A percentile compares a stretch with the other conserved stretches of the same genome.
Conservation (phyloP, 129 eudicot genomes). For the Calendula officinalis region DNA sequence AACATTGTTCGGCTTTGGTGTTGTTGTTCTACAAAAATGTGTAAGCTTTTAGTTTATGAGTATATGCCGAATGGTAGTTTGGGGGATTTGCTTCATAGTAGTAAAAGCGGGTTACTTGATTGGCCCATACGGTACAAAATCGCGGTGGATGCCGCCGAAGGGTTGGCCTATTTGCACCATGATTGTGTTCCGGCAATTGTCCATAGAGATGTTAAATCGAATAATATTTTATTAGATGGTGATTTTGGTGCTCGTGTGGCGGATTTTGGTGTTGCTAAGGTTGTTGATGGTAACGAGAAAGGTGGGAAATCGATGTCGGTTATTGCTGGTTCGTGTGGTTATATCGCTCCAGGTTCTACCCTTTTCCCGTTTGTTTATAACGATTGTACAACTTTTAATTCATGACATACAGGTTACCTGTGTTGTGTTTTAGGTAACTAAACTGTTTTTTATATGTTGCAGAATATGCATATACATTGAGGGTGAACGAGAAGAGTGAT, state of each 20-base stretch:
- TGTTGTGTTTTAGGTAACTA: neutral
- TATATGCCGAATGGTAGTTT: constrained; percentile 88
- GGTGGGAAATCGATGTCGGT: constrained; percentile 75
- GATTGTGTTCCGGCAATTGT: constrained; percentile 82
- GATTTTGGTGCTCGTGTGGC: constrained; percentile 86
- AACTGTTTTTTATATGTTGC: constrained; percentile 11
- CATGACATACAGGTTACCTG: neutral
- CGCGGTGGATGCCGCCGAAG: constrained; percentile 79
- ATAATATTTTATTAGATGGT: constrained; percentile 59
- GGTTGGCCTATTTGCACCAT: constrained; percentile 81
- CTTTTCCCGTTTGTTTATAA: neutral
- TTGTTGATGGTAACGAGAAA: constrained; percentile 55
- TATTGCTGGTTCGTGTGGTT: constrained; percentile 91
- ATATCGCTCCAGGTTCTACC: constrained; percentile 81
- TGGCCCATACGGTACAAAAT: constrained; percentile 78
- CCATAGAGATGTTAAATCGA: constrained; percentile 32
- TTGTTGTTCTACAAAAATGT: constrained; percentile 66
- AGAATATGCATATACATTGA: constrained; percentile 86
- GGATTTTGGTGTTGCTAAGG: constrained; percentile 92
- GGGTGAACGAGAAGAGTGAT: constrained; percentile 91
- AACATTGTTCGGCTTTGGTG: constrained; percentile 82
- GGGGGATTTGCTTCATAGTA: constrained; percentile 80
- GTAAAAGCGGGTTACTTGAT: constrained; percentile 65
- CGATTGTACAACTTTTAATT: neutral
- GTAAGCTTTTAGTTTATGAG: constrained; percentile 81